A percentile compares a stretch with the other conserved stretches of the same genome.
Evolutionary conservation across 495 filamentous ascomycete species (phyloP).

Genomic region (Podospora australis): DNA sequence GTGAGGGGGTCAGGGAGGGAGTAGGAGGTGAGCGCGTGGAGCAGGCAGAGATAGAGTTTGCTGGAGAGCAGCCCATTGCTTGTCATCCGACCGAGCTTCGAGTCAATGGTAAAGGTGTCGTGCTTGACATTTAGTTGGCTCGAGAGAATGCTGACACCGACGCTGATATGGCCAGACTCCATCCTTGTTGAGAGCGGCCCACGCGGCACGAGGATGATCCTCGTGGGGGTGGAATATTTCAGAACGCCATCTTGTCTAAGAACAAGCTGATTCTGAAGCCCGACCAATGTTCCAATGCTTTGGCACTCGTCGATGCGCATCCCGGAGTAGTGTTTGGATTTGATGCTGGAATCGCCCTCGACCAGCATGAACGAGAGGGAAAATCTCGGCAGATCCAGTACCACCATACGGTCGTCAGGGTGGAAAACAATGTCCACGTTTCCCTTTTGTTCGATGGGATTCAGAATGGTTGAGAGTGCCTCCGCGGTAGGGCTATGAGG

Average conservation of each 20-base stretch:
- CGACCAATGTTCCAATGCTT: constrained; percentile 43
- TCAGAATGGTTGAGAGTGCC: neutral
- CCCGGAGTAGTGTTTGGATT: constrained; percentile 24
- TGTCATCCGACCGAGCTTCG: constrained; percentile 39
- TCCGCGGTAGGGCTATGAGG: constrained; percentile 1
- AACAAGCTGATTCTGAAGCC: constrained; percentile 49
- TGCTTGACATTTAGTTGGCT: constrained; percentile 16
- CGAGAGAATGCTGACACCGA: constrained; percentile 28
- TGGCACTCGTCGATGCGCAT: constrained; percentile 51
- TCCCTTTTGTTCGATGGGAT: constrained; percentile 1
- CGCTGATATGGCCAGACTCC: constrained; percentile 33
- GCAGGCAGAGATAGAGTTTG: constrained; percentile 47
- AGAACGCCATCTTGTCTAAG: constrained; percentile 23
- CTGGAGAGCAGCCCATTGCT: constrained; percentile 49
- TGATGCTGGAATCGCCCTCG: constrained; percentile 5
- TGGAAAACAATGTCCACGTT: constrained; percentile 12
- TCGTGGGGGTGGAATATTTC: constrained; percentile 2
- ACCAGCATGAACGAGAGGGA: constrained; percentile 9
- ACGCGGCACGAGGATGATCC: constrained; percentile 48
- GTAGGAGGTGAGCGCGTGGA: constrained; percentile 58
- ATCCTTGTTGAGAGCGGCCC: constrained; percentile 26
- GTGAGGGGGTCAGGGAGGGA: constrained; percentile 54
- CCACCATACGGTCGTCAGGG: neutral
- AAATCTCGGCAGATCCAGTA: constrained; percentile 8
- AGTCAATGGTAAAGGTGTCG: constrained; percentile 42